Conservation (phyloP, 768 basidiomycete genomes). For the Pleurotus citrinopileatus region DNA sequence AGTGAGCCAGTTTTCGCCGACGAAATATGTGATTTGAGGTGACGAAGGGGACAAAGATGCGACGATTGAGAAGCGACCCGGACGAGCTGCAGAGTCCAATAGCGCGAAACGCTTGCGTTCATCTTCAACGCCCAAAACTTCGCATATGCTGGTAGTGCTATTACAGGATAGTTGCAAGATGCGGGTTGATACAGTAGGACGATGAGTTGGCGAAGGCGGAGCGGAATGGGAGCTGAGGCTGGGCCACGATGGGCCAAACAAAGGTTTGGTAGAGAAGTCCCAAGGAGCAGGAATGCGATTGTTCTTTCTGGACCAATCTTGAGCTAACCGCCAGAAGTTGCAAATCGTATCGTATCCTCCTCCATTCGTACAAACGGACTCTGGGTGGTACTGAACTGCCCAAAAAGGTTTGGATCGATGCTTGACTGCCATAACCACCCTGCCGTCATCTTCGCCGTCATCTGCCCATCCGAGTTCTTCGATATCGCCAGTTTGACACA, state of each 20-base stretch:
- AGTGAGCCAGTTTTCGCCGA: conserved; percentile 47
- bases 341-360: conserved; percentile 65
- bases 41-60: conserved; percentile 55
- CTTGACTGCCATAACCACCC: conserved; percentile 70
- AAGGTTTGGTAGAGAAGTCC: conserved; percentile 29
- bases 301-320: conserved; percentile 45
- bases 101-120: conserved; percentile 64
- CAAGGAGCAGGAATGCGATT: conserved; percentile 40
- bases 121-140: conserved; percentile 56
- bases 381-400: conserved; percentile 90
- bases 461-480: conserved; percentile 72
- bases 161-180: conserved; percentile 42
- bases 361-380: conserved; percentile 70
- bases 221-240: conserved; percentile 27
- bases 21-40: conserved; percentile 54
- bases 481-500: conserved; percentile 43
- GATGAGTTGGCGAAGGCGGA: conserved; percentile 19
- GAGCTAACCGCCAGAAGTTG: conserved; percentile 75
- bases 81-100: conserved; percentile 74
- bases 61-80: conserved; percentile 73
- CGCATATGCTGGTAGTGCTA: conserved; percentile 48
- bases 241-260: conserved; percentile 61
- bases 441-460: conserved; percentile 64
- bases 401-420: conserved; percentile 71
- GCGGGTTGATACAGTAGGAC: conserved; percentile 27